Base-by-base conservation (phyloP, 768 basidiomycete genomes). In the Russula vinacea region DNA sequence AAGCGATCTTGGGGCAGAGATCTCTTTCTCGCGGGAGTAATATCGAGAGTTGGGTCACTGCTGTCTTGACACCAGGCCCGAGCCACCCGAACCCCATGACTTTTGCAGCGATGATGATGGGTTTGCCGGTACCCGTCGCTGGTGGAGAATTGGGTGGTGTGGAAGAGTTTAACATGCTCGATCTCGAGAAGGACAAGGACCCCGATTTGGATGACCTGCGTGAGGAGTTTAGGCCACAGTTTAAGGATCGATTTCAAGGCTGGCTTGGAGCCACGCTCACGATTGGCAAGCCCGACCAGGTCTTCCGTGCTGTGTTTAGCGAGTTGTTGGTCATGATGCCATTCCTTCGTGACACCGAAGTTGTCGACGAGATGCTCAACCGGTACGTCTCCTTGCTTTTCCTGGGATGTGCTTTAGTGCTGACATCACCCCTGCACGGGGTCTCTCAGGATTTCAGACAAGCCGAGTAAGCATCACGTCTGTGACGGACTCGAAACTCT, bases 81-180 rank as follows among this genome's bases (percentile, higher is more conserved):
- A 70, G 72, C 3, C 70, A 74, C 1, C 56, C 81, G 37, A 76
- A 82, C 63, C 84, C 84, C 2, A 78, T 86, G 78, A 80, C 84
- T 2, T 80, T 88, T 58, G 85, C 87, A 0, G 85, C 85, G 17
- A 81, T 87, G 79, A 81, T 88, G 79, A 83, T 86, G 71, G 83
- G 83, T 1, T 60, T 84, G 24, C 80, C 81, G 1, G 58, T 80
- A 11, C 73, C 77, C 2, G 76, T 75, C 0, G 76, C 76, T 0
- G 72, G 74, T 66, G 77, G 74, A 51, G 77, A 70, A 64, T 73
- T 50, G 3, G 80, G 82, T 13, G 80, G 75, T 1, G 69, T 74
- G 9, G 86, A 87, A 61, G 71, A 81, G 42, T 64, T 83, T 8
- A 79, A 78, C 11, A 82, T 79, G 67, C 73, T 84, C 16, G 84